Conservation (phyloP, 805 yeast genomes). For the Starmerella asiatica region DNA sequence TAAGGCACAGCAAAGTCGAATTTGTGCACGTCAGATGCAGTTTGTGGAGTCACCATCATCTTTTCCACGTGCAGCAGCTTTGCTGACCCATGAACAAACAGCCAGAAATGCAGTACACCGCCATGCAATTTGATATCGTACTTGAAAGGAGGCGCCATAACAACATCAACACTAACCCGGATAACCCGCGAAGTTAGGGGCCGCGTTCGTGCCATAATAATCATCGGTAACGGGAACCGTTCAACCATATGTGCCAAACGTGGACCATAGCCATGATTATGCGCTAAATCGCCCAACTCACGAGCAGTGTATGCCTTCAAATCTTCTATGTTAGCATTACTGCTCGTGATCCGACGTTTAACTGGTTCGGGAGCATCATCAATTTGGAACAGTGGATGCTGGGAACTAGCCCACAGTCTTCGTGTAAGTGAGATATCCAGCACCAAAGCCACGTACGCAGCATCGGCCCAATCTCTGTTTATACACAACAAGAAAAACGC, state of each 20-base stretch:
- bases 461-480: slow-evolving; percentile 80
- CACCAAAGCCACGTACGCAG: slow-evolving; percentile 59
- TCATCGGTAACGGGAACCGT: slow-evolving; percentile 53
- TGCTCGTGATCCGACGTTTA: slow-evolving; percentile 45
- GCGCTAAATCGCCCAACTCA: slow-evolving; percentile 84
- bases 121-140: slow-evolving; percentile 85
- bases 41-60: slow-evolving; percentile 50
- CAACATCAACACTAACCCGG: slow-evolving; percentile 63
- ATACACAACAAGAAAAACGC: slow-evolving; percentile 80
- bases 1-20: slow-evolving; percentile 89
- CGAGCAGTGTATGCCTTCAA: slow-evolving; percentile 57
- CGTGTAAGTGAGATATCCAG: slow-evolving; percentile 78
- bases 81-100: slow-evolving; percentile 69
- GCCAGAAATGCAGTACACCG: slow-evolving; percentile 76
- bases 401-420: slow-evolving; percentile 66
- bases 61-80: slow-evolving; percentile 75
- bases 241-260: slow-evolving; percentile 47
- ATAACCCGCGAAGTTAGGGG: slow-evolving; percentile 82
- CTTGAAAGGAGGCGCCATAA: slow-evolving; percentile 35
- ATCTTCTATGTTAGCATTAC: slow-evolving; percentile 40
- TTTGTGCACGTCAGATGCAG: slow-evolving; percentile 44
- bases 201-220: slow-evolving; percentile 66
- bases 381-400: slow-evolving; percentile 82
- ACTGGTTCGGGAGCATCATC: slow-evolving; percentile 37
- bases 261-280: slow-evolving; percentile 61